Percentiles rank a stretch among this genome's conserved stretches.
Evolutionary conservation across 2,329 filamentous ascomycete species (phyloP).

Genomic region (Chaetomium sp.): DNA sequence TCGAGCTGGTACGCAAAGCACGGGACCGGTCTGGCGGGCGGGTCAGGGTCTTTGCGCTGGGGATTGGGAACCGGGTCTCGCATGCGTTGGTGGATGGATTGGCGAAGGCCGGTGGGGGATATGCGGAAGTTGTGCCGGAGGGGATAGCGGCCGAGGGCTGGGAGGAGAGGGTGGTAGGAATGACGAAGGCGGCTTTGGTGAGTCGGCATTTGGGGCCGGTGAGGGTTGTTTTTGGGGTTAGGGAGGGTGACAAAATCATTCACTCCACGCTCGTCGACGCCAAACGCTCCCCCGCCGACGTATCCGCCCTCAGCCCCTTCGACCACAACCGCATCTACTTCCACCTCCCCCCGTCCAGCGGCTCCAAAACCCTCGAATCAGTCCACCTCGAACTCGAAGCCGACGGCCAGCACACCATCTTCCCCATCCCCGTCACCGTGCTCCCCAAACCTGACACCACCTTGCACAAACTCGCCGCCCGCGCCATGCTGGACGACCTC

Average conservation of each 20-base stretch:
- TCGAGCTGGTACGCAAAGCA: slow-evolving; percentile 40
- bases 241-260: background rate
- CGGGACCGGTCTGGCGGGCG: slow-evolving; percentile 34
- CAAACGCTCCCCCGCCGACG: slow-evolving; percentile 13
- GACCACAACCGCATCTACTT: slow-evolving; percentile 12
- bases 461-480: slow-evolving; percentile 16
- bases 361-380: background rate
- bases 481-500: slow-evolving; percentile 14
- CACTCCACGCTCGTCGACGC: slow-evolving; percentile 5
- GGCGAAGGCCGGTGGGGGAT: slow-evolving; percentile 51
- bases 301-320: slow-evolving; percentile 11
- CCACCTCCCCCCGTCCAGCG: slow-evolving; percentile 1
- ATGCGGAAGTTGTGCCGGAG: slow-evolving; percentile 30
- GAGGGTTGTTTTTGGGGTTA: slow-evolving; percentile 3
- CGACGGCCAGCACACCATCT: background rate
- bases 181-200: slow-evolving; percentile 15
- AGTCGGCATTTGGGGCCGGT: slow-evolving; percentile 13
- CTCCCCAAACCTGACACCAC: slow-evolving; percentile 7
- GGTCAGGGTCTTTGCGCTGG: slow-evolving; percentile 51
- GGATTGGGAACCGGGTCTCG: slow-evolving; percentile 48
- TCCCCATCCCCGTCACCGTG: slow-evolving; percentile 5
- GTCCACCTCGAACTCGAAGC: slow-evolving; percentile 1
- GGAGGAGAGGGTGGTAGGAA: slow-evolving; percentile 17
- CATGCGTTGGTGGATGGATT: slow-evolving; percentile 53
- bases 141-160: slow-evolving; percentile 8